Evolutionary conservation across 2,329 filamentous ascomycete species (phyloP), one percentile per base, ranked within the genome.

Genomic region (Sphaerulina musiva): DNA sequence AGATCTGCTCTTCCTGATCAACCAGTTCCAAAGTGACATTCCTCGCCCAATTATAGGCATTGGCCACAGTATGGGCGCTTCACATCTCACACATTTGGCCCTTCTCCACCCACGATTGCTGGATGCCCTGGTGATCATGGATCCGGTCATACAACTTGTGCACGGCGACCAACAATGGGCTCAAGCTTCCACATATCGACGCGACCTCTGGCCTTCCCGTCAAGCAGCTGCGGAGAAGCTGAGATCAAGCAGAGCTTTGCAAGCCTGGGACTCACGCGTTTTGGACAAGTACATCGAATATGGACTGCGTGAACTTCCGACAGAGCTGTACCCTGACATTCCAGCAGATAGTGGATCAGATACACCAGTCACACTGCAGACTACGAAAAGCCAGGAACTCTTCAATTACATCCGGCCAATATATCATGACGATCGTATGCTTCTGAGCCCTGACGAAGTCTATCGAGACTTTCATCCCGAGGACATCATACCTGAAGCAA

Each of bases 331-430:
- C 66, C 80, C 81, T 0, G 63, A 75, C 60, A 2, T 47, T 51
- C 29, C 61, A 7, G 29, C 60, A 34, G 51, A 57, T 51, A 49
- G 67, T 12, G 29, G 41, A 51, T 39, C 55, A 26, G 52, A 61
- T 40, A 42, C 62, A 49, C 56, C 68, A 64, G 54, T 64, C 58
- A 92, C 89, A 0, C 77, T 93, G 2, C 80, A 81, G 1, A 97
- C 92, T 0, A 85, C 89, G 0, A 89, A 91, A 64, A 87, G 95
- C 69, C 89, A 95, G 67, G 89, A 95, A 74, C 86, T 93, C 53
- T 51, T 61, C 60, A 4, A 43, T 60, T 38, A 68, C 65, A 4
- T 69, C 69, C 39, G 66, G 57, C 0, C 57, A 62, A 14, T 61
- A 73, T 3, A 72, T 74, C 48, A 65, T 68, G 9, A 52, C 69